Conservation (phyloP, 2,329 filamentous ascomycete species). For the Trichoderma sp. region DNA sequence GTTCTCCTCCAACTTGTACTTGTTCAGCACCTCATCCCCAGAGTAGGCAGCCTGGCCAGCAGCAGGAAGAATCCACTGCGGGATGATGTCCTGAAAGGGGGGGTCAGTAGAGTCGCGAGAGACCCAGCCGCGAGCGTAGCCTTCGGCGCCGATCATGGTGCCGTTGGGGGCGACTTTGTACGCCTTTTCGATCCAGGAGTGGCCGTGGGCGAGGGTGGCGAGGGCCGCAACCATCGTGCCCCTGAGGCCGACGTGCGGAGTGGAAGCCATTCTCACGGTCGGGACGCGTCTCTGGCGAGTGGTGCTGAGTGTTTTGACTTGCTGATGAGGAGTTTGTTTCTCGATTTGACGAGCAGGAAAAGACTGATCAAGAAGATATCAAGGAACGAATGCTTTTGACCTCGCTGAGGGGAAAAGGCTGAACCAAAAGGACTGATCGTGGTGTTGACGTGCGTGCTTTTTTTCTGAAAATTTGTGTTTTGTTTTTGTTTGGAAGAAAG, state of each 20-base stretch:
- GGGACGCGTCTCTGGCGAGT: constrained; percentile 25
- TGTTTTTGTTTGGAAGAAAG: constrained; percentile 7
- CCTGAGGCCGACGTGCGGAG: constrained; percentile 31
- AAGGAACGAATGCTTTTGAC: constrained; percentile 26
- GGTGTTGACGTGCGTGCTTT: constrained; percentile 9
- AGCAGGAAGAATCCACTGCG: constrained; percentile 65
- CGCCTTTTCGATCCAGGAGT: constrained; percentile 83
- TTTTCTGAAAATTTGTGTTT: background rate
- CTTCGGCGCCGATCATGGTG: constrained; percentile 68
- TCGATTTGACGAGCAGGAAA: constrained; percentile 13
- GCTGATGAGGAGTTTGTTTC: background rate
- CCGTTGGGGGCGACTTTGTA: constrained; percentile 72
- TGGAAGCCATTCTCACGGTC: constrained; percentile 15
- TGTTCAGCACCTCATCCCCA: constrained; percentile 56
- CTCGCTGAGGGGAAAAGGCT: constrained; percentile 27
- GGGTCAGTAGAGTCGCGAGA: constrained; percentile 53
- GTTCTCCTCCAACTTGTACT: constrained; percentile 42
- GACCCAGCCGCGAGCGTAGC: constrained; percentile 74
- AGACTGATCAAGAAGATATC: constrained; percentile 20
- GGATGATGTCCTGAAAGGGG: constrained; percentile 59
- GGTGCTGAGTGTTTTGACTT: constrained; percentile 3
- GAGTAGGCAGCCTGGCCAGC: constrained; percentile 65
- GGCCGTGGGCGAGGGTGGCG: constrained; percentile 49
- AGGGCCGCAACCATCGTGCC: constrained; percentile 40
- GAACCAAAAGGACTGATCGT: constrained; percentile 25